phyloP scores from a whole-genome alignment of 768 basidiomycete species.

The Megacollybia marginata region DNA sequence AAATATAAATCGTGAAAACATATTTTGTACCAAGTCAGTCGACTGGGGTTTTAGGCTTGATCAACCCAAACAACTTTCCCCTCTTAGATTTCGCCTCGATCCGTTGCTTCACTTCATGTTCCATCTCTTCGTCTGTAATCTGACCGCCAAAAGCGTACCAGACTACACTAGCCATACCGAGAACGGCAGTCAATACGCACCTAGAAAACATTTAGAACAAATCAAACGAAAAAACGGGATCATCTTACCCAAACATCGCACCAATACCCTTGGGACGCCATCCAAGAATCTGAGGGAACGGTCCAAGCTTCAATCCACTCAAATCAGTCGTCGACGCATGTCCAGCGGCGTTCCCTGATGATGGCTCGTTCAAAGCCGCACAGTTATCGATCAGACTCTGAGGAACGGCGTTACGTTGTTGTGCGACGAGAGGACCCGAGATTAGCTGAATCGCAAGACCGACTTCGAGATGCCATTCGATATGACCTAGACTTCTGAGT shows the following conservation, averaged over 20 bases:
- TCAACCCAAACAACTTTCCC: constrained; percentile 36
- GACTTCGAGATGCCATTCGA: constrained; percentile 79
- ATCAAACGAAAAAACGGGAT: not conserved
- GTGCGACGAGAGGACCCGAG: constrained; percentile 69
- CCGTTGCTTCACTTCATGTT: constrained; percentile 53
- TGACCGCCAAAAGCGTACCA: constrained; percentile 83
- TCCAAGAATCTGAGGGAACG: constrained; percentile 65
- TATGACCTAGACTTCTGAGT: constrained; percentile 46
- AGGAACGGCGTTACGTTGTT: constrained; percentile 50
- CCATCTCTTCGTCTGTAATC: constrained; percentile 76
- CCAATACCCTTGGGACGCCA: constrained; percentile 70
- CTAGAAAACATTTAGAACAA: constrained; percentile 24
- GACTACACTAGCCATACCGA: constrained; percentile 75
- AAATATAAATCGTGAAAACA: too few species aligned
- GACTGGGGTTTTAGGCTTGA: too few species aligned
- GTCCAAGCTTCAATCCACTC: constrained; percentile 54
- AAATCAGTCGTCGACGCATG: constrained; percentile 63
- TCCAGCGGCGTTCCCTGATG: constrained; percentile 86
- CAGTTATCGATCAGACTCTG: constrained; percentile 68
- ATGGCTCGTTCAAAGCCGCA: constrained; percentile 43
- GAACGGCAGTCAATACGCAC: constrained; percentile 72
- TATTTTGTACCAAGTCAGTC: too few species aligned
- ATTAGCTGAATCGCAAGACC: constrained; percentile 85
- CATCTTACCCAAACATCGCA: constrained; percentile 63
- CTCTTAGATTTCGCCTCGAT: constrained; percentile 51